Conservation (phyloP, 805 yeast genomes). For the Cyberlindnera saturnus region DNA sequence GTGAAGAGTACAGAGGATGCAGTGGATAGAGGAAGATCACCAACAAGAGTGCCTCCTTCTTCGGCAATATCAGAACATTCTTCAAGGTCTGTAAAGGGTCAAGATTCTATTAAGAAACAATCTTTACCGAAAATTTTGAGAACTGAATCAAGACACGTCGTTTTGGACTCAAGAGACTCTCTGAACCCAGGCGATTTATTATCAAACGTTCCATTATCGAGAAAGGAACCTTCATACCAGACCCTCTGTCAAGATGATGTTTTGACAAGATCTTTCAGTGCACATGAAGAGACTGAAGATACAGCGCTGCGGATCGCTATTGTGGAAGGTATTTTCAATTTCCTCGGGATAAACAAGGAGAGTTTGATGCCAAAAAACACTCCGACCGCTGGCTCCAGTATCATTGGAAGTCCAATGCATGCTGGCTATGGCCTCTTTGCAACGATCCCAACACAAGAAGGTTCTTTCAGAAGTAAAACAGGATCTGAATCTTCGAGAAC, state of each 20-base stretch:
- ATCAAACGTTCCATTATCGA: conserved; percentile 70
- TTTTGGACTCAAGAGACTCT: conserved; percentile 44
- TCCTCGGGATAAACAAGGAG: conserved; percentile 55
- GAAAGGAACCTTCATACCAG: conserved; percentile 18
- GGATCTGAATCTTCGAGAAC: not conserved
- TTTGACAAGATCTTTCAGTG: conserved; percentile 8
- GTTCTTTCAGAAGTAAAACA: not conserved
- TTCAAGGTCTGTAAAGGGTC: conserved; percentile 6
- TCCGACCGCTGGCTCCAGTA: conserved; percentile 13
- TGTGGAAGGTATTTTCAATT: conserved; percentile 62
- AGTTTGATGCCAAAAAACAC: conserved; percentile 22
- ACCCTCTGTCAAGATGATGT: not conserved
- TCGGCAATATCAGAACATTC: conserved; percentile 4
- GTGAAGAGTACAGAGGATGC: conserved; percentile 24
- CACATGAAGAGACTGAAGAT: conserved; percentile 62
- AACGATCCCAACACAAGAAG: conserved; percentile 3
- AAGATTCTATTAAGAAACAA: conserved; percentile 12
- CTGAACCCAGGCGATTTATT: conserved; percentile 81
- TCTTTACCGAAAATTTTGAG: conserved; percentile 7
- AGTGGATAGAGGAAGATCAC: conserved; percentile 12
- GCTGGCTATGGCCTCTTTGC: conserved; percentile 9
- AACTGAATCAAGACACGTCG: conserved; percentile 40
- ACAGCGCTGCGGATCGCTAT: conserved; percentile 56
- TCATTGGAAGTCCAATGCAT: conserved; percentile 17
- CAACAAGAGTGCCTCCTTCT: conserved; percentile 2